A percentile compares a stretch with the other conserved stretches of the same genome.
phyloP scores from a whole-genome alignment of 2,329 filamentous ascomycete genomes.

The Aspergillus brunneoviolaceus region DNA sequence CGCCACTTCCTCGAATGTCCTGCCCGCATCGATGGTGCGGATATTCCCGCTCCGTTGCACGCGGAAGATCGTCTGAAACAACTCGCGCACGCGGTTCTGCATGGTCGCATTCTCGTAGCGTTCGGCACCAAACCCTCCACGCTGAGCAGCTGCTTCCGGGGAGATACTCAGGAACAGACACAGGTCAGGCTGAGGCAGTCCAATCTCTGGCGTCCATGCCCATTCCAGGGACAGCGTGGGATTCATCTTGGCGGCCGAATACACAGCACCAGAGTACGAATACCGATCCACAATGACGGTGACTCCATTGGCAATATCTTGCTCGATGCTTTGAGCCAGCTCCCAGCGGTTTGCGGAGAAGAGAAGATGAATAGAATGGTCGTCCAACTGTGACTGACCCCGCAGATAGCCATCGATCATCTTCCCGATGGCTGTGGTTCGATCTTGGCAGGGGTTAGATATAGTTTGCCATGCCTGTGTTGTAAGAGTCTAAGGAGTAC shows the following conservation, averaged over 20 bases:
- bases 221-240: conserved; percentile 69
- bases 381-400: conserved; percentile 70
- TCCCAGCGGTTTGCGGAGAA: conserved; percentile 95
- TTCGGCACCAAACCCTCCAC: conserved; percentile 88
- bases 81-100: conserved; percentile 72
- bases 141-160: conserved; percentile 66
- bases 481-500: conserved; percentile 37
- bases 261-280: conserved; percentile 92
- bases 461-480: neutral
- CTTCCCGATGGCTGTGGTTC: conserved; percentile 78
- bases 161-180: conserved; percentile 85
- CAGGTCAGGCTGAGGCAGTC: conserved; percentile 81
- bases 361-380: conserved; percentile 85
- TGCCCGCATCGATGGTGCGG: conserved; percentile 56
- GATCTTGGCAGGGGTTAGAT: conserved; percentile 54
- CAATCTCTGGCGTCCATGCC: conserved; percentile 81
- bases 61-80: conserved; percentile 62
- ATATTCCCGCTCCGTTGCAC: conserved; percentile 53
- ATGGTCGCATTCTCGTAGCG: conserved; percentile 82
- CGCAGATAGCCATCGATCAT: conserved; percentile 84
- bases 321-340: conserved; percentile 43
- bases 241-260: conserved; percentile 83
- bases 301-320: conserved; percentile 61
- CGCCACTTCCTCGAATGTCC: conserved; percentile 52
- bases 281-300: conserved; percentile 89